Base-by-base conservation (phyloP, 768 basidiomycete genomes). In the Grammothele lineata region DNA sequence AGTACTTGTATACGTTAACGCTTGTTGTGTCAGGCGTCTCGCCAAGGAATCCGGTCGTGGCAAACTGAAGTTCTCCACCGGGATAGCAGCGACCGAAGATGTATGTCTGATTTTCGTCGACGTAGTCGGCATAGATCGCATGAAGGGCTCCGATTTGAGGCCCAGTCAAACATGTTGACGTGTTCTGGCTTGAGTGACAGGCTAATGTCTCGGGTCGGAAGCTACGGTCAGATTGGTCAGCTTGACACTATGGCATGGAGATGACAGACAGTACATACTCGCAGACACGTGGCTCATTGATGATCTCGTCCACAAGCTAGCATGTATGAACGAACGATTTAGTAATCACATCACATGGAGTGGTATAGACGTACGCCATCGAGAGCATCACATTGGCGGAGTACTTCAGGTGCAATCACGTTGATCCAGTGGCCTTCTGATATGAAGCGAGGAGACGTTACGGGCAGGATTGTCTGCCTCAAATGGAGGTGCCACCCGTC, bases 341-440 rank as follows among this genome's bases (percentile, higher is more conserved):
- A n/a, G n/a, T n/a, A n/a, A n/a, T n/a, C n/a, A n/a, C n/a, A 30
- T 14, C 27, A 7, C 3, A 19, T 32, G 2, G 15, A 7, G 7
- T 30, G 27, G 8, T 43, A 14, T 14, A 7, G 27, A 42, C 49
- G 34, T 15, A 63, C 57, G 19, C 65, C 65, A 39, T 66, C 65
- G 10, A 66, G 39, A 1, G 37, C 48, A 36, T 66, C 65, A 37
- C 65, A 66, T 41, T 64, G 65, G 14, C 50, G 51, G 37, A 66
- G 44, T 3, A 63, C 58, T 43, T 64, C 65, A 15, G 59, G 46
- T 10, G 56, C 55, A 26, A 66, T 59, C 24, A 60, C 46, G 15
- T 57, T 45, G 10, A 32, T 25, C 63, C 64, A 66, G 24, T 48
- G 22, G 4, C 48, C 35, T 0, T 44, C 22, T 1, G 57, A 40